Evolutionary conservation across 148 eudicot genomes (phyloP), one percentile per base, ranked within the genome.

Genomic region (Cornus controversa): DNA sequence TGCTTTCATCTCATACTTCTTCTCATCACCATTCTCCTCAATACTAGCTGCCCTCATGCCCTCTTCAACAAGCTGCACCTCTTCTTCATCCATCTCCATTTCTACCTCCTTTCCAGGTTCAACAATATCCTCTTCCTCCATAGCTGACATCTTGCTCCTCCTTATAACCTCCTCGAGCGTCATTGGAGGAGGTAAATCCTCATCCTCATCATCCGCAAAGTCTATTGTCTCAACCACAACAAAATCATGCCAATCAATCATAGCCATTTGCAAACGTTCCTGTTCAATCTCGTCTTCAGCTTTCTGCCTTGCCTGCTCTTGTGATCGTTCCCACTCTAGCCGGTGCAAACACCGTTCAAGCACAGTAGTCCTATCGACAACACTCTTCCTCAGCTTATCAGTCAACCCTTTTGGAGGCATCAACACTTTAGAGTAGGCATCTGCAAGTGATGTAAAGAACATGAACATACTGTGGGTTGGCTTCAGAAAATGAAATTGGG

Each of bases 51-150:
- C 93, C 81, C 76, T 82, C 93, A 92, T 92, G 78, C 97, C 97
- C 75, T 92, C 97, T 78, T 90, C 87, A 79, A 92, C 92, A 79
- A 90, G 90, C 76, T 92, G 92, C 80, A 90, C 86, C 82, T 92
- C 97, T 73, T 92, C 97, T 75, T 92, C 97, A 72, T 92, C 97
- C 97, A 92, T 92, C 53, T 92, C 97, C 97, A 92, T 92, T 79
- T 89, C 97, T 37, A 90, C 87, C 78, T 89, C 97, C 87, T 90
- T 92, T 40, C 90, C 90, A 69, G 92, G 90, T 84, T 92, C 97
- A 72, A 87, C 84, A 53, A 78, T 70, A 74, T 87, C 94, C 67
- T 88, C 96, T 76, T 86, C 93, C 36, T 87, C 94, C 77, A 75
- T 54, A 27, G 91, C 53, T 10, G 97, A 69, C 66, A 89, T 75